Evolutionary conservation across 768 basidiomycete genomes (phyloP), one percentile per base, ranked within the genome.

Genomic region (Russula olivacea): DNA sequence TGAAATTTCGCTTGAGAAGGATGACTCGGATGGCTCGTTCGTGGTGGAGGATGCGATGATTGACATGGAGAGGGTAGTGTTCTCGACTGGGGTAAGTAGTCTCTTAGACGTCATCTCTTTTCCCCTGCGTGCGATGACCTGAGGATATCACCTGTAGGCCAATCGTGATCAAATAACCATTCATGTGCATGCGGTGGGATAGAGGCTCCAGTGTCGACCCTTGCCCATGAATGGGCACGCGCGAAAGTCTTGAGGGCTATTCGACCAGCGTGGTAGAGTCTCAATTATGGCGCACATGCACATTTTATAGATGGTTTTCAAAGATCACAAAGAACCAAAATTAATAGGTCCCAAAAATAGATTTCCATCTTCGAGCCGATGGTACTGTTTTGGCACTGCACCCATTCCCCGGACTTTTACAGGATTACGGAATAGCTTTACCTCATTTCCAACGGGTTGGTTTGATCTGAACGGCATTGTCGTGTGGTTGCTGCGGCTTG

Each of bases 11-110:
- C 36, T 61, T 5, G 28, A 14, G 38, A 41, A 23, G n/a, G 4
- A 51, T 25, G 21, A 51, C 17, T 12, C n/a, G 12, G 23, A 51
- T 8, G 23, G 28, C 23, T 19, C 21, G 12, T 21, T 50, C 7
- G 23, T 45, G 55, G 23, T 43, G 40, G n/a, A 32, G 3, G 43
- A 47, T 17, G 50, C 51, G 36, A n/a, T 63, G 52, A 34, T 63
- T 21, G 61, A 63, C 36, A 19, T 28, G 21, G 61, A 52, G 25
- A 56, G 41, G 25, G 21, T 54, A 4, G 10, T 48, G n/a, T 38
- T 50, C 34, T 49, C 43, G n/a, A 30, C 40, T 14, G 25, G 21
- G 3, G 61, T 62, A 51, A 50, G n/a, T 51, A 38, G 1, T 5
- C 19, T 5, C 19, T n/a, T 32, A 32, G 21, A 25, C 1, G 10